phyloP scores from a whole-genome alignment of 345 rosid genomes.

The Orychophragmus violaceus region DNA sequence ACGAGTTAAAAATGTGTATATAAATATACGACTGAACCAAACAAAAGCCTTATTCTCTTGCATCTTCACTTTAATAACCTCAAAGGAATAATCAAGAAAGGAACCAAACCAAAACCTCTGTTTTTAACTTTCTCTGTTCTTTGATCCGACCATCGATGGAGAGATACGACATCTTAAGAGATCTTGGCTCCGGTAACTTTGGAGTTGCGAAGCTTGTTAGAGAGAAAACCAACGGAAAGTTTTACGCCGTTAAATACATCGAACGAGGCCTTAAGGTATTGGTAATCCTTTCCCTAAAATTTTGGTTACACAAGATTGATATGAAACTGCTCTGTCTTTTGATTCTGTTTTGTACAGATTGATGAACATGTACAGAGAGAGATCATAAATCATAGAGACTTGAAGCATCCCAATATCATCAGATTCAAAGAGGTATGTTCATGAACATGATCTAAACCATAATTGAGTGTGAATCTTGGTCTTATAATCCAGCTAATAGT shows the following conservation, averaged over 20 bases:
- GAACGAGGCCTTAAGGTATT: conserved; percentile 78
- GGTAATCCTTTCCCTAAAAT: not conserved
- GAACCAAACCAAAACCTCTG: conserved; percentile 1
- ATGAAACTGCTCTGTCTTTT: not conserved
- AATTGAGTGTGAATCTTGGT: too few species aligned
- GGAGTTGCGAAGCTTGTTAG: conserved; percentile 81
- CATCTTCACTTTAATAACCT: conserved; percentile 2
- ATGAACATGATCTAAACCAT: not conserved
- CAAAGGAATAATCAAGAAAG: not conserved
- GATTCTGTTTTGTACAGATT: conserved; percentile 41
- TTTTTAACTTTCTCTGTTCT: not conserved
- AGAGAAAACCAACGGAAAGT: conserved; percentile 53
- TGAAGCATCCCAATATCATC: conserved; percentile 82
- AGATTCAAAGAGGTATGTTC: conserved; percentile 72
- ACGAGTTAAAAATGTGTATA: not conserved
- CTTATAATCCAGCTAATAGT: too few species aligned
- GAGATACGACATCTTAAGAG: conserved; percentile 65
- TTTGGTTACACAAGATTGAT: not conserved
- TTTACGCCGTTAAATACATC: conserved; percentile 72
- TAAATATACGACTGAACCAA: conserved; percentile 4
- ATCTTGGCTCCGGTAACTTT: conserved; percentile 88
- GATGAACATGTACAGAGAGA: conserved; percentile 96
- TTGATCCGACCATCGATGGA: conserved; percentile 46
- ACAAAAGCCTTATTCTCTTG: conserved; percentile 10
- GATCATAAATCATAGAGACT: conserved; percentile 88